A percentile compares a stretch with the other conserved stretches of the same genome.
Conservation (phyloP, 129 eudicot species). For the Deinandra increscens region DNA sequence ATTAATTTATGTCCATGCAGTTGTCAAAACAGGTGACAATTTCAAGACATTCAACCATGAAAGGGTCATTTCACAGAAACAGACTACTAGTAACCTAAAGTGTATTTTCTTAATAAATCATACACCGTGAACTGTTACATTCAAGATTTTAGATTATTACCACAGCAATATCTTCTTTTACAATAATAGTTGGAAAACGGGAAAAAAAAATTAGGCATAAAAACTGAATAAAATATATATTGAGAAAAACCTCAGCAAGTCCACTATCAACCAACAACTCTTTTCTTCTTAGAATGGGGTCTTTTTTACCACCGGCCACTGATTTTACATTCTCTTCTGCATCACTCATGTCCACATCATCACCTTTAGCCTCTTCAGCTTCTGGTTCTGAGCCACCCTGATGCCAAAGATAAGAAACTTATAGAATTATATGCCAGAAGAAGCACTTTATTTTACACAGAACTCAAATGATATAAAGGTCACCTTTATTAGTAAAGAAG, state of each 20-base stretch:
- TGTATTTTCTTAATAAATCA: neutral
- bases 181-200: neutral
- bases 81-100: no score
- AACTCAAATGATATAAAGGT: neutral
- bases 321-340: slow-evolving; percentile 33
- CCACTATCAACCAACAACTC: slow-evolving; percentile 85
- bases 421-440: slow-evolving; percentile 4
- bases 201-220: neutral
- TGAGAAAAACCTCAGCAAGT: slow-evolving; percentile 79
- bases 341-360: slow-evolving; percentile 35
- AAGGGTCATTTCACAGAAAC: neutral
- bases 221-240: neutral
- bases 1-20: neutral
- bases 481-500: slow-evolving; percentile 63
- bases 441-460: neutral
- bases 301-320: slow-evolving; percentile 76
- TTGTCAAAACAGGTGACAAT: neutral
- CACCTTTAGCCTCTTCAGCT: slow-evolving; percentile 42
- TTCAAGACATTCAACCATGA: neutral
- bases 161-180: neutral
- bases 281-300: slow-evolving; percentile 59
- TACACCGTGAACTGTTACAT: neutral
- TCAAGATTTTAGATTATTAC: neutral
- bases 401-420: neutral
- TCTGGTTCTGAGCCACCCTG: slow-evolving; percentile 45